Conservation (phyloP, 768 basidiomycete genomes). For the Pisolithus sp. region DNA sequence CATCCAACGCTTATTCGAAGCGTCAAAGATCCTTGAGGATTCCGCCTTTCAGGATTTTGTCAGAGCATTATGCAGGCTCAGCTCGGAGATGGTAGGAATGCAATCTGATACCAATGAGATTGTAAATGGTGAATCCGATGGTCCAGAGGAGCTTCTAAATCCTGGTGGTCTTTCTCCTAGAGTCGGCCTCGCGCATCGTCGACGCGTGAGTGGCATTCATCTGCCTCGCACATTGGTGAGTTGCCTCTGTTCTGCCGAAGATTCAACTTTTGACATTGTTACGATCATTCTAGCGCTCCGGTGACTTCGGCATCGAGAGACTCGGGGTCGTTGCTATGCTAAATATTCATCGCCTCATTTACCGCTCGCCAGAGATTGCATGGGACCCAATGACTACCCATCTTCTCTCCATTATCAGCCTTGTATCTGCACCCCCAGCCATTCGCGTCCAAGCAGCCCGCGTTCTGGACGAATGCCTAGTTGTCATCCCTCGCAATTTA, state of each 20-base stretch:
- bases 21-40: conserved; percentile 80
- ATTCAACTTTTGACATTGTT: neutral
- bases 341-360: conserved; percentile 85
- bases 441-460: conserved; percentile 89
- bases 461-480: conserved; percentile 77
- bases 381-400: conserved; percentile 82
- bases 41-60: conserved; percentile 74
- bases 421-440: conserved; percentile 59
- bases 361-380: conserved; percentile 73
- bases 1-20: conserved; percentile 82
- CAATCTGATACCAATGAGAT: conserved; percentile 40
- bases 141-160: conserved; percentile 30
- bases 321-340: conserved; percentile 72
- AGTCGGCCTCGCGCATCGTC: conserved; percentile 44
- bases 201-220: conserved; percentile 85
- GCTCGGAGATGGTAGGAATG: conserved; percentile 91
- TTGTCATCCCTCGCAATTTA: conserved; percentile 68
- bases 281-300: conserved; percentile 53
- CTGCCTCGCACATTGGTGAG: conserved; percentile 71
- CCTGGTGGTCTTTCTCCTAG: conserved; percentile 35
- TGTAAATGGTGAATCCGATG: conserved; percentile 24
- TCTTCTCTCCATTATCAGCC: conserved; percentile 69
- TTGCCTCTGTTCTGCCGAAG: conserved; percentile 6
- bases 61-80: conserved; percentile 73
- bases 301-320: conserved; percentile 91